phyloP scores from a whole-genome alignment of 257 asterid genomes.

The Primulina eburnea region DNA sequence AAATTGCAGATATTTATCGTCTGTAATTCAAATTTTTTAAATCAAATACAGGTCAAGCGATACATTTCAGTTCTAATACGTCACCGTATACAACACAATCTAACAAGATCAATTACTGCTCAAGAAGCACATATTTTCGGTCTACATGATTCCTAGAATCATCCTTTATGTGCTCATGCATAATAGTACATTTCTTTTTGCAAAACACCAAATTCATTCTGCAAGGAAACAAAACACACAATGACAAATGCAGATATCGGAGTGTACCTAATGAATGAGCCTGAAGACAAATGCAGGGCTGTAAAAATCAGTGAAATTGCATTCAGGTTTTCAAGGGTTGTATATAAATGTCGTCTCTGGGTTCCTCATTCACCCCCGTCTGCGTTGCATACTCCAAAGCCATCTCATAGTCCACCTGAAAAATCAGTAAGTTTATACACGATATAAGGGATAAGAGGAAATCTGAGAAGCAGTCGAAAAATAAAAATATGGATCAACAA shows the following conservation, averaged over 20 bases:
- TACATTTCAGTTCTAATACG: no score
- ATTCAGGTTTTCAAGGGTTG: conserved; percentile 49
- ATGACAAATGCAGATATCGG: background rate
- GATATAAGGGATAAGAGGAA: background rate
- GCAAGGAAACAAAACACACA: background rate
- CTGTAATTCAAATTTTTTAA: no score
- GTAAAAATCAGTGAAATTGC: conserved; percentile 43
- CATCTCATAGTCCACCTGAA: conserved; percentile 94
- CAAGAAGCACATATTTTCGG: no score
- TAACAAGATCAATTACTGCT: no score
- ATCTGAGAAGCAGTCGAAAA: background rate
- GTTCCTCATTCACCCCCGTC: conserved; percentile 78
- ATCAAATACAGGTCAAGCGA: no score
- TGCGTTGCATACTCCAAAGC: conserved; percentile 90
- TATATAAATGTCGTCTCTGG: conserved; percentile 63
- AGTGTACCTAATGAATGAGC: conserved; percentile 41
- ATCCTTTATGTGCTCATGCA: no score
- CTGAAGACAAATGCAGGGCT: conserved; percentile 71
- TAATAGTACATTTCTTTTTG: no score
- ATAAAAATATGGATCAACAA: background rate
- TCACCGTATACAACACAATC: no score
- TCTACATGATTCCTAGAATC: no score
- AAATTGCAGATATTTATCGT: no score
- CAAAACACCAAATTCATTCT: background rate
- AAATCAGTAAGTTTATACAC: conserved; percentile 4